A percentile compares a stretch with the other conserved stretches of the same genome.
Conservation (phyloP, 495 filamentous ascomycete species). For the Hyaloscypha finlandica region DNA sequence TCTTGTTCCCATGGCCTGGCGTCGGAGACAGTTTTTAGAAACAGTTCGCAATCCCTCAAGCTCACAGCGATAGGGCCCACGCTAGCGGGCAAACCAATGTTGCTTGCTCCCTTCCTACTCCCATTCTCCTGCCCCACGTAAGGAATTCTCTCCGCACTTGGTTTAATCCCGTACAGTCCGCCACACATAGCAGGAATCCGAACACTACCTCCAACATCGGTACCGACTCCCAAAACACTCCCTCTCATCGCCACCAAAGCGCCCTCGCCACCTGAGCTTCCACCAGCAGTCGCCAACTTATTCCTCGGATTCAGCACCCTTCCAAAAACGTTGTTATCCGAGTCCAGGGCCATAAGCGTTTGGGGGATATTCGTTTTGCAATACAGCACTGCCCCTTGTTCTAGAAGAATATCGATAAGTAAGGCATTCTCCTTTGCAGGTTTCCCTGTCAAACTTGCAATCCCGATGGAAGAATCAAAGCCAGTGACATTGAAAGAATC, state of each 20-base stretch:
- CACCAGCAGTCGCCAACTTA: conserved; percentile 58
- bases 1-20: conserved; percentile 44
- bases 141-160: conserved; percentile 58
- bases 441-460: conserved; percentile 53
- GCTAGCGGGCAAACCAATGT: conserved; percentile 35
- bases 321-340: conserved; percentile 67
- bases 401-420: conserved; percentile 49
- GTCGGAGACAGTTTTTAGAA: conserved; percentile 40
- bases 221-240: conserved; percentile 50
- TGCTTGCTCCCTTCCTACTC: conserved; percentile 19
- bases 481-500: conserved; percentile 66
- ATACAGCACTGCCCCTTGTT: conserved; percentile 56
- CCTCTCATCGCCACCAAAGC: conserved; percentile 49
- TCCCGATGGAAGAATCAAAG: conserved; percentile 59
- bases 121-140: conserved; percentile 43
- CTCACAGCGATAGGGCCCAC: conserved; percentile 47
- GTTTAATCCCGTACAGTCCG: conserved; percentile 61
- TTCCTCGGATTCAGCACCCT: conserved; percentile 66
- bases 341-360: conserved; percentile 53
- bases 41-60: conserved; percentile 43
- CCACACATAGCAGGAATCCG: conserved; percentile 61
- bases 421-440: conserved; percentile 49
- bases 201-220: conserved; percentile 73
- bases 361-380: conserved; percentile 68
- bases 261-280: conserved; percentile 62